Base-by-base conservation (phyloP, 2,329 filamentous ascomycete genomes). In the Lecanoromycetidae sp. region DNA sequence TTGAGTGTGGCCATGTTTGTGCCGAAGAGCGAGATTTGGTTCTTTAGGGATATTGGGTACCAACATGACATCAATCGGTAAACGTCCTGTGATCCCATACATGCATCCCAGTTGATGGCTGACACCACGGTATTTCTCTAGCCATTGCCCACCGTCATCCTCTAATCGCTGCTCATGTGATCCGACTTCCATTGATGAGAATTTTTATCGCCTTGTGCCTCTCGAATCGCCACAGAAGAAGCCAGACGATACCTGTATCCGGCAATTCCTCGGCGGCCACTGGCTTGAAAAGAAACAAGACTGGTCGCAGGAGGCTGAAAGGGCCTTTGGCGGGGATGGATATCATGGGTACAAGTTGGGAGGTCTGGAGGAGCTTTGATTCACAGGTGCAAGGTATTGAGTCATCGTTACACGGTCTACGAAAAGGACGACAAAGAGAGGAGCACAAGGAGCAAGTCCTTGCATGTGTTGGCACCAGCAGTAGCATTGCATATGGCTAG, bases 1-100 rank as follows among this genome's bases (percentile, higher is more conserved):
- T 61, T 76, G 20, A 74, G 70, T 37, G 69, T 74, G 41, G 71
- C 66, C 50, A 68, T 77, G 61, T 72, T 77, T 48, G 57, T 74
- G 4, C 69, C 72, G 3, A 70, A 69, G 49, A 65, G 65, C 47
- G 67, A 68, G 49, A 64, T 75, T 32, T 72, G 71, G 67, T 75
- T 66, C 55, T 72, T 75, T 53, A 60, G 68, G 46, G 69, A 69
- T 52, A 65, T 70, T 38, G 66, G 66, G 7, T 69, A 68, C 51
- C 61, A 67, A 37, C 66, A 69, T 55, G 65, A 67, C 48, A 65
- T 70, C 32, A 71, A 70, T 46, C 57, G 63, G 48, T 64, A 66
- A 13, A 50, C 64, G 61, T 54, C 62, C 61, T 27, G 55, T 59
- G 4, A 58, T 60, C 35, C 52, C 56, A 4, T 44, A n/a, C 12